Evolutionary conservation across 176 grass and related monocot genomes (phyloP), one percentile per base, ranked within the genome.

Genomic region (Thinopyrum elongatum): DNA sequence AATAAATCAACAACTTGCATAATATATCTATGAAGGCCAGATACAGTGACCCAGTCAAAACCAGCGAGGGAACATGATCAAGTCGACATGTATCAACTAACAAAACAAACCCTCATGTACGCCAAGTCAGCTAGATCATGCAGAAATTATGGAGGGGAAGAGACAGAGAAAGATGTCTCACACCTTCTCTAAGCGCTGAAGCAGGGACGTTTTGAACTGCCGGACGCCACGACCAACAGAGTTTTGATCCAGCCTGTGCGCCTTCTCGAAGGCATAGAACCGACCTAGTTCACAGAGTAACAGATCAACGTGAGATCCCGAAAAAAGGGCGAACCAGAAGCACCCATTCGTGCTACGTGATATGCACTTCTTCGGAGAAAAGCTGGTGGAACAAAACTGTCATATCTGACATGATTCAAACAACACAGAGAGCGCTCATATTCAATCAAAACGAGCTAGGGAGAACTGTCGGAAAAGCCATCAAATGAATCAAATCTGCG

Each of bases 181-280:
- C 84, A 98, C 96, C 75, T 94, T 89, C 79, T 98, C 93, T 16
- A 98, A 88, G 35, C 96, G 93, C 75, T 92, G 94, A 25, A 98
- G 78, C 58, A 98, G 84, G 68, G 87, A 82, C 14, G 96, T 98
- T 88, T 98, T 98, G 72, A 95, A 98, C 80, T 98, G 96, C 22
- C 93, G 85, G 68, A 98, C 93, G n/a, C 96, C 96, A 87, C 93
- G 96, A 10, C 96, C 93, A 8, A 82, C 83, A 2, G 96, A 98
- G 86, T 82, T 95, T 10, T 94, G 96, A 82, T 95, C 96, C 21
- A 98, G 70, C 79, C 91, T 74, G 61, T 98, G 96, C 13, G 93
- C 93, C 88, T 98, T 98, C 82, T 98, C 96, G 10, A 98, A 98
- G 2, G 93, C 93, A 78, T 98, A 95, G 65, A 98, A 98, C 31